Evolutionary conservation across 371 early-diverging fungal genomes (phyloP).

Genomic region (Mortierella polycephala): DNA sequence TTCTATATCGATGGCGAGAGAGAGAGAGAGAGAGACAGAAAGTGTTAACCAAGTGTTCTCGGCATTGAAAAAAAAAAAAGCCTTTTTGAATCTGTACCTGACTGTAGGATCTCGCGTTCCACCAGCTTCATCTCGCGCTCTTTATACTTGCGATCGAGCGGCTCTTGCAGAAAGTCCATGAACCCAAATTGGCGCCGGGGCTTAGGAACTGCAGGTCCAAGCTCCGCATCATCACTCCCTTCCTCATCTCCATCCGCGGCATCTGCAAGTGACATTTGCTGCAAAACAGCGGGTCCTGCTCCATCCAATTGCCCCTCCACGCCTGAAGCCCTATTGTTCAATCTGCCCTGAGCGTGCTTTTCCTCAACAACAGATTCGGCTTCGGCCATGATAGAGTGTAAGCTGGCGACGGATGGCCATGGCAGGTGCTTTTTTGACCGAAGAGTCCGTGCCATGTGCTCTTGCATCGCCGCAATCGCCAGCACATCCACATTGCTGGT

Average conservation of each 20-base stretch:
- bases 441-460: constrained; percentile 11
- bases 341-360: background rate
- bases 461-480: constrained; percentile 22
- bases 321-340: background rate
- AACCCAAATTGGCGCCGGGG: constrained; percentile 8
- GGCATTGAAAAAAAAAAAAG: background rate
- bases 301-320: background rate
- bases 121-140: constrained; percentile 34
- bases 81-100: constrained; percentile 14
- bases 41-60: no score
- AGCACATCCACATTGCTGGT: constrained; percentile 17
- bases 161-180: constrained; percentile 22
- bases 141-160: constrained; percentile 20
- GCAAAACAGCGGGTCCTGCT: background rate
- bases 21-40: background rate
- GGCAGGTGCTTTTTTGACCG: constrained; percentile 18
- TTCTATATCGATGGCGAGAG: constrained; percentile 2
- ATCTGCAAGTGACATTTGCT: background rate
- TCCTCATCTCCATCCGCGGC: background rate
- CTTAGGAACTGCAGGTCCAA: background rate
- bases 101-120: constrained; percentile 35
- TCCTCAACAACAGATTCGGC: constrained; percentile 12
- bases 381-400: constrained; percentile 40
- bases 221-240: background rate
- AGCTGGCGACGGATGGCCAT: constrained; percentile 16